Evolutionary conservation across 306 rosid species (phyloP), one percentile per base, ranked within the genome.

Genomic region (Rosa chinensis): DNA sequence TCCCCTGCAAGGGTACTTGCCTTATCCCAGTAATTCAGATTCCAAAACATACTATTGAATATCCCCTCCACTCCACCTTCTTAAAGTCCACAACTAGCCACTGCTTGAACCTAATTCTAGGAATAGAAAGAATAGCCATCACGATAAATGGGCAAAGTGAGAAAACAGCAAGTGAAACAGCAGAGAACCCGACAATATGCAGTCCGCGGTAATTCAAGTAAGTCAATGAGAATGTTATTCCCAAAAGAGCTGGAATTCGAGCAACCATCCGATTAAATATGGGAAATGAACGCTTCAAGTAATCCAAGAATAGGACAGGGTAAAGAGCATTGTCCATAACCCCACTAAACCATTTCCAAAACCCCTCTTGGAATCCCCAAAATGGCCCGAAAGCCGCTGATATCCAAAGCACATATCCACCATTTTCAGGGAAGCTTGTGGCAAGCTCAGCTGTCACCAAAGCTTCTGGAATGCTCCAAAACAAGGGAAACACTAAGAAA

Each of bases 281-380:
- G 2, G 99, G 97, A 21, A 92, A 61, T 0, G 99, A 92, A 77
- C 75, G 97, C 50, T 91, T 88, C 74, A 94, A 61, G 88, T 94
- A 94, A 89, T 94, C 99, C 12, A 92, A 92, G 84, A 94, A 94
- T 45, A 94, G 4, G 71, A 94, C 90, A 0, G 98, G 98, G 90
- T 94, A 92, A 3, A 94, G 87, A 71, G 98, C 97, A 77, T 94
- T 94, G 78, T 92, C 98, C 92, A 92, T 94, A 45, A 91, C 97
- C 13, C 99, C 99, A 78, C 97, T 94, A 68, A 91, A 86, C 97
- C 99, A 94, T 84, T 94, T 91, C 99, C 95, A 94, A 8, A 94
- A 85, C 2, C 97, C 98, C 84, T 88, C 90, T 79, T 94, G 97
- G 66, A 94, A 92, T 0, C 98, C 98, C 98, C 97, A 94, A 25